Evolutionary conservation across 202 grass and related monocot genomes (phyloP).

Genomic region (Panicum hallii): DNA sequence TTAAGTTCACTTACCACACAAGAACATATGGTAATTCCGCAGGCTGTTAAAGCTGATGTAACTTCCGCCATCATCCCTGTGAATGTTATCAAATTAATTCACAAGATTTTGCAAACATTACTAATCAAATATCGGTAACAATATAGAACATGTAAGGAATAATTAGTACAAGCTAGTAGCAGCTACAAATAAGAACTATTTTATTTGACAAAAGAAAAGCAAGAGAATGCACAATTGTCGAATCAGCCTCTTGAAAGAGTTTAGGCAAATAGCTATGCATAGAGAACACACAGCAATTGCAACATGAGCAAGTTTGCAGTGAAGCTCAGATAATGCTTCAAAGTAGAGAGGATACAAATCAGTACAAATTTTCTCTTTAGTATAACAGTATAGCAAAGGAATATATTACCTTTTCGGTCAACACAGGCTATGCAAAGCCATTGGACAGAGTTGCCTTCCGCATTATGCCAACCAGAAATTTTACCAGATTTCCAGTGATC

Average conservation of each 20-base stretch:
- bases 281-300: constrained; percentile 2
- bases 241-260: constrained; percentile 14
- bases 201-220: constrained; percentile 36
- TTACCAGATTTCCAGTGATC: constrained; percentile 94
- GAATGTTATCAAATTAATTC: constrained; percentile 39
- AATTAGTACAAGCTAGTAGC: constrained; percentile 6
- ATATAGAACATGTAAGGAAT: constrained; percentile 4
- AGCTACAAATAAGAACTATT: constrained; percentile 17
- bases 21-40: constrained; percentile 84
- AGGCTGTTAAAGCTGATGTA: constrained; percentile 80
- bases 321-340: constrained; percentile 6
- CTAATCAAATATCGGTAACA: constrained; percentile 24
- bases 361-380: constrained; percentile 6
- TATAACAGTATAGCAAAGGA: constrained; percentile 24
- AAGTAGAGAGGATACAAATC: constrained; percentile 11
- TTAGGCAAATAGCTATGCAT: constrained; percentile 23
- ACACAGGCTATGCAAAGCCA: constrained; percentile 94
- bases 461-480: constrained; percentile 84
- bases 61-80: constrained; percentile 95
- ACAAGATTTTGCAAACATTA: constrained; percentile 39
- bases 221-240: neutral
- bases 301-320: constrained; percentile 26
- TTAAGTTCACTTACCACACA: constrained; percentile 76
- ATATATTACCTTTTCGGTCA: constrained; percentile 73
- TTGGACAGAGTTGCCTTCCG: constrained; percentile 77